phyloP scores from a whole-genome alignment of 306 rosid genomes.

The Sophora flavescens region DNA sequence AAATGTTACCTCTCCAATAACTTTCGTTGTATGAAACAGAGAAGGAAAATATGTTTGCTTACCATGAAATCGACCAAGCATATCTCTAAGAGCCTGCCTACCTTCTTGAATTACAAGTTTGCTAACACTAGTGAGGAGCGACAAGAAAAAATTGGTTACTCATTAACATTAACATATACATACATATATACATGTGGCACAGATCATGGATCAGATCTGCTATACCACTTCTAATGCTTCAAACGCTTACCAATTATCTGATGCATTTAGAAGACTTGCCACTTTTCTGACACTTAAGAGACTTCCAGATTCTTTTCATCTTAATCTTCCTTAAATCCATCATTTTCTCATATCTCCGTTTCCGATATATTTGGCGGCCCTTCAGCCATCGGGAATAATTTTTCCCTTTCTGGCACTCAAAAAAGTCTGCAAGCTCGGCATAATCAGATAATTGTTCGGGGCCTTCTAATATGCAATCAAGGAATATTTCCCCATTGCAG shows the following conservation, averaged over 20 bases:
- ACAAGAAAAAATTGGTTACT: background rate
- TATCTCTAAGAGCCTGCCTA: background rate
- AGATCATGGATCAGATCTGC: background rate
- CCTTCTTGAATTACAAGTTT: background rate
- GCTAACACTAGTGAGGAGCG: background rate
- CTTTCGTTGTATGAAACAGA: background rate
- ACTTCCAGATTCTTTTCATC: constrained; percentile 56
- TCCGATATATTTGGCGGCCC: constrained; percentile 49
- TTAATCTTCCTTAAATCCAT: constrained; percentile 56
- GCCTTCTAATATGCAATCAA: constrained; percentile 53
- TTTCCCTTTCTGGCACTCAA: constrained; percentile 64
- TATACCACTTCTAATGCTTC: constrained; percentile 11
- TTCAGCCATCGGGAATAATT: constrained; percentile 73
- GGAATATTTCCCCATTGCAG: constrained; percentile 61
- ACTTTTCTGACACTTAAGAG: constrained; percentile 36
- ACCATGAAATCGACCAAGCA: background rate
- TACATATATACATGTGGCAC: constrained; percentile 16
- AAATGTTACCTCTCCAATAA: background rate
- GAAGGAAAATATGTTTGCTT: background rate
- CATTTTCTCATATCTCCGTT: constrained; percentile 53
- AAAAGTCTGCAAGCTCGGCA: constrained; percentile 69
- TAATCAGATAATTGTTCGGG: constrained; percentile 45
- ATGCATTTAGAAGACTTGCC: constrained; percentile 8
- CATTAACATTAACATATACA: background rate
- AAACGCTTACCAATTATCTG: background rate